Conservation (phyloP, 495 filamentous ascomycete species). For the Penicillium fimorum region DNA sequence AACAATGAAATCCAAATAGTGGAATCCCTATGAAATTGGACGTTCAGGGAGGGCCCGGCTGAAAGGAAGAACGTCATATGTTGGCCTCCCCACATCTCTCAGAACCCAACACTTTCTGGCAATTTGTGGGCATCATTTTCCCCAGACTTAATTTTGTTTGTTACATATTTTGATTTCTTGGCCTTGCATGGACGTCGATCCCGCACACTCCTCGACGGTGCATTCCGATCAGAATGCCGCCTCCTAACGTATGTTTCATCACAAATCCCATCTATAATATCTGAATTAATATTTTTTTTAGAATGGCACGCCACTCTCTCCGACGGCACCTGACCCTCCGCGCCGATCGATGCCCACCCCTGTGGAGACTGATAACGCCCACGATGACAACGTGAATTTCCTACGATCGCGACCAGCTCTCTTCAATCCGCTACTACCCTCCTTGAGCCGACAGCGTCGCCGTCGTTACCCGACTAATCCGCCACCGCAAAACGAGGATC, state of each 20-base stretch:
- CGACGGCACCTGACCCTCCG: conserved; percentile 31
- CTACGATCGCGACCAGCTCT: conserved; percentile 47
- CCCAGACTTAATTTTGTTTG: neutral
- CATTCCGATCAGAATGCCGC: conserved; percentile 28
- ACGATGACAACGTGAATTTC: conserved; percentile 60
- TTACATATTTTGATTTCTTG: neutral
- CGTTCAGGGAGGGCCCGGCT: neutral
- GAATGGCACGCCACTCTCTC: conserved; percentile 38
- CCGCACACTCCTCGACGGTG: conserved; percentile 17
- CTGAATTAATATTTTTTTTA: conserved; percentile 10
- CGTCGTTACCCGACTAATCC: conserved; percentile 31
- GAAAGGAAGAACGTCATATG: conserved; percentile 15
- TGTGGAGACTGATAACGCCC: conserved; percentile 51
- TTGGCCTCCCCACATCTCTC: conserved; percentile 4
- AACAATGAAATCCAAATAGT: neutral
- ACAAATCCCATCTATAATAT: neutral
- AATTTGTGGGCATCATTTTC: neutral
- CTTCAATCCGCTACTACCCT: conserved; percentile 33
- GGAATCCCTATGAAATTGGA: neutral
- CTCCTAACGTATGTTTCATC: conserved; percentile 27
- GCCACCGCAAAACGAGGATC: conserved; percentile 34
- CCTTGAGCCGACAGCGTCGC: conserved; percentile 38
- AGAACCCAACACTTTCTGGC: neutral
- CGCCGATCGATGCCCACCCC: conserved; percentile 39
- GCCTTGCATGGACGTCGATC: conserved; percentile 14